A percentile compares a stretch with the other conserved stretches of the same genome.
phyloP scores from a whole-genome alignment of 805 yeast species.

The Myxozyma kluyveri region DNA sequence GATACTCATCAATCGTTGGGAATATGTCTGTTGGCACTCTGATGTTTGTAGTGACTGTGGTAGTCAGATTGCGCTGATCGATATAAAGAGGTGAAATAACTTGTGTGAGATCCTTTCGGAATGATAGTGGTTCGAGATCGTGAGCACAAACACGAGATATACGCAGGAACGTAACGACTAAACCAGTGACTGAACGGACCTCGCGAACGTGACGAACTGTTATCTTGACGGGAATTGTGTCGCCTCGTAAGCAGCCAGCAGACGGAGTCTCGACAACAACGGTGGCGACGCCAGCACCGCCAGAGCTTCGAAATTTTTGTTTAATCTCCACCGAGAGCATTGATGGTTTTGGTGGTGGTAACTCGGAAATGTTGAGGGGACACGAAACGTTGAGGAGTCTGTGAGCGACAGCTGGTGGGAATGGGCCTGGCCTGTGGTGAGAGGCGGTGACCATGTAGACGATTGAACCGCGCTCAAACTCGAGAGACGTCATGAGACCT shows the following conservation, averaged over 20 bases:
- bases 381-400: conserved; percentile 58
- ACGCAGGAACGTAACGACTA: conserved; percentile 75
- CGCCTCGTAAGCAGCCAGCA: conserved; percentile 77
- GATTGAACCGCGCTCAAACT: conserved; percentile 84
- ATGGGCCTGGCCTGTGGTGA: conserved; percentile 32
- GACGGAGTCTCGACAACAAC: conserved; percentile 49
- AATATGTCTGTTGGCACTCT: conserved; percentile 81
- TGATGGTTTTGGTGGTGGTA: conserved; percentile 67
- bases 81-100: conserved; percentile 70
- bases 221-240: conserved; percentile 68
- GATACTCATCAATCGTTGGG: conserved; percentile 74
- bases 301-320: conserved; percentile 35
- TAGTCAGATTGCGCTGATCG: conserved; percentile 60
- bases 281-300: conserved; percentile 37
- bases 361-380: conserved; percentile 68
- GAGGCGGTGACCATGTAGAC: conserved; percentile 57
- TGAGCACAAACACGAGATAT: conserved; percentile 66
- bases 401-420: conserved; percentile 45
- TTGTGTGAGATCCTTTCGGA: conserved; percentile 80
- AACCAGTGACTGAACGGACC: conserved; percentile 66
- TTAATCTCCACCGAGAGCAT: conserved; percentile 58
- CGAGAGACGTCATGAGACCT: conserved; percentile 68
- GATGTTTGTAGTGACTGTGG: conserved; percentile 60
- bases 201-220: conserved; percentile 66
- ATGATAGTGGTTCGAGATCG: conserved; percentile 58